phyloP scores from a whole-genome alignment of 768 basidiomycete species.

The Xerocomellus intermedius region DNA sequence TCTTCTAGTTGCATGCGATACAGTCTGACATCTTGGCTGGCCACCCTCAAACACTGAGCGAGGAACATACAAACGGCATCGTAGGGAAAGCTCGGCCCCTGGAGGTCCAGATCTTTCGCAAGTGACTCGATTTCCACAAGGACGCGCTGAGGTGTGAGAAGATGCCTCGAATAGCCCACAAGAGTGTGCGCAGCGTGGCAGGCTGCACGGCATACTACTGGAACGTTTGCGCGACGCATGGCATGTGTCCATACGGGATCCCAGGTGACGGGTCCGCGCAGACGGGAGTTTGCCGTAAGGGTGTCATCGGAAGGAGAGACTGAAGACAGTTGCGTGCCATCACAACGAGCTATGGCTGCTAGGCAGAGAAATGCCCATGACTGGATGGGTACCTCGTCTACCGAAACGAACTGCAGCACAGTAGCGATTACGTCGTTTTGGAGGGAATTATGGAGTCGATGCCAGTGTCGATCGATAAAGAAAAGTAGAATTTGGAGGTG shows the following conservation, averaged over 20 bases:
- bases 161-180: constrained; percentile 39
- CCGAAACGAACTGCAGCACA: constrained; percentile 59
- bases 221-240: constrained; percentile 67
- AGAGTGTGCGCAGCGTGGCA: constrained; percentile 65
- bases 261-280: constrained; percentile 50
- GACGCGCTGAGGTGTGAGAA: constrained; percentile 56
- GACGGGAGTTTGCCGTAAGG: background rate
- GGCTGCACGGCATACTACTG: constrained; percentile 75
- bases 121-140: constrained; percentile 76
- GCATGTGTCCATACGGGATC: constrained; percentile 81
- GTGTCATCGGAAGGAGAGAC: background rate
- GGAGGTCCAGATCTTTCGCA: constrained; percentile 81
- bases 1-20: constrained; percentile 87
- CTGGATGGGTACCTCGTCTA: constrained; percentile 65
- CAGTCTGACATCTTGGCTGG: constrained; percentile 77
- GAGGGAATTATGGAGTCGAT: constrained; percentile 52
- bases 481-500: constrained; percentile 81
- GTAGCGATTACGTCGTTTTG: constrained; percentile 54
- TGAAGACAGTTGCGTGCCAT: constrained; percentile 24
- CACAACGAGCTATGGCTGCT: constrained; percentile 64
- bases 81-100: constrained; percentile 83
- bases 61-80: constrained; percentile 91
- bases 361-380: constrained; percentile 85
- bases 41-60: constrained; percentile 61
- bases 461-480: constrained; percentile 79